Percentiles rank a stretch among this genome's conserved stretches.
phyloP scores from a whole-genome alignment of 306 rosid species.

The Dalbergia cochinchinensis region DNA sequence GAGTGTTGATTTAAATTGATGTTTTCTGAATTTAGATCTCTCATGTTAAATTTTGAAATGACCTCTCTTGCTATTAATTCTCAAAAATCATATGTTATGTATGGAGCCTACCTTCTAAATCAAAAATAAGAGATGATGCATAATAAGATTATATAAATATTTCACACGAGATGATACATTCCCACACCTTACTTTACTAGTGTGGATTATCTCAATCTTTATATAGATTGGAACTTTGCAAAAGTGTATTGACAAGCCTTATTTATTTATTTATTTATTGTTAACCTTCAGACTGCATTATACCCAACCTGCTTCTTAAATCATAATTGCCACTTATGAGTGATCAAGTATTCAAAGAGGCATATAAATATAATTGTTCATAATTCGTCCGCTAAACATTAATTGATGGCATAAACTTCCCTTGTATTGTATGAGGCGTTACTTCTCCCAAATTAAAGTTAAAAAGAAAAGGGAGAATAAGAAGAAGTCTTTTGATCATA shows the following conservation, averaged over 20 bases:
- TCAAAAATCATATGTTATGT: too few relatives aligned
- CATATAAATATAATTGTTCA: conserved; percentile 7
- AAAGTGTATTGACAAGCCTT: neutral
- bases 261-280: neutral
- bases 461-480: neutral
- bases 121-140: too few relatives aligned
- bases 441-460: neutral
- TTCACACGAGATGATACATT: too few relatives aligned
- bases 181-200: neutral
- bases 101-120: too few relatives aligned
- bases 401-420: neutral
- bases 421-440: neutral
- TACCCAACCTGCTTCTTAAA: neutral
- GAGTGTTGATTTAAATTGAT: too few relatives aligned
- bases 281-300: neutral
- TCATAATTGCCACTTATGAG: neutral
- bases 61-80: too few relatives aligned
- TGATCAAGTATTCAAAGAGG: neutral
- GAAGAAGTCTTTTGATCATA: neutral
- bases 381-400: conserved; percentile 11
- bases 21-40: too few relatives aligned
- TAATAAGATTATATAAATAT: too few relatives aligned
- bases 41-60: too few relatives aligned
- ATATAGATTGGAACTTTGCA: neutral
- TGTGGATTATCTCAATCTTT: neutral